Base-by-base conservation (phyloP, 2,329 filamentous ascomycete species). In the Pseudogymnoascus sp. region DNA sequence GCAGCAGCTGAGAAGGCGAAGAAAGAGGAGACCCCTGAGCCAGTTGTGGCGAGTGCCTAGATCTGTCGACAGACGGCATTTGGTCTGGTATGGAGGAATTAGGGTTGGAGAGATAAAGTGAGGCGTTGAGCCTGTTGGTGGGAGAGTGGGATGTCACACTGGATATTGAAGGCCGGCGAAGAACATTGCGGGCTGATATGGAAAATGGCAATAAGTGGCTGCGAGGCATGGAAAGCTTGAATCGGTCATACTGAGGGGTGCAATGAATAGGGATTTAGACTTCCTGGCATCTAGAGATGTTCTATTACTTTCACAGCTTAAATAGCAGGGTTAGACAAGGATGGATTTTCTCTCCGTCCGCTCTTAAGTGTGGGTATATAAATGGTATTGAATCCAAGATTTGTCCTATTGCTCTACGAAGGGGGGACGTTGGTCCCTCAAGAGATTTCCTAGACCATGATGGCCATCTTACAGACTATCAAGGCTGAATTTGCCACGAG, bases 1-100 rank as follows among this genome's bases (percentile, higher is more conserved):
- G 50, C 56, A 11, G 70, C 72, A 62, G 68, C 74, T 38, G 75
- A 76, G 65, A 77, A 78, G 29, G 73, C 76, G 62, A 77, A 80
- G 74, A 74, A 78, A 64, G 44, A 68, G 7, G 70, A 69, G 60
- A 65, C 70, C 3, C 65, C 62, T 7, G 67, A 61, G 59, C 33
- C 33, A 35, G 31, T 61, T 42, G 59, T 42, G 29, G 59, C 24
- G 24, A 42, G 19, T 38, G 33, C 59, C 33, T 61, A 61, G 24
- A 61, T 24, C 4, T 26, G 56, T 60, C 19, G 33, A 37, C 21
- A 7, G 56, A 38, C 4, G n/a, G 29, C 19, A 56, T 19, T 33
- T 10, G 7, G 50, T 33, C 16, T 33, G 50, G 10, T n/a, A 33
- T 56, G 50, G 50, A 56, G 26, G 29, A 14, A 19, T 56, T 19